These are phyloP conservation scores for Phascolomyces articulosus DNA, from an alignment of 371 early-diverging fungal species.

Conservation along the genomic window DNA sequence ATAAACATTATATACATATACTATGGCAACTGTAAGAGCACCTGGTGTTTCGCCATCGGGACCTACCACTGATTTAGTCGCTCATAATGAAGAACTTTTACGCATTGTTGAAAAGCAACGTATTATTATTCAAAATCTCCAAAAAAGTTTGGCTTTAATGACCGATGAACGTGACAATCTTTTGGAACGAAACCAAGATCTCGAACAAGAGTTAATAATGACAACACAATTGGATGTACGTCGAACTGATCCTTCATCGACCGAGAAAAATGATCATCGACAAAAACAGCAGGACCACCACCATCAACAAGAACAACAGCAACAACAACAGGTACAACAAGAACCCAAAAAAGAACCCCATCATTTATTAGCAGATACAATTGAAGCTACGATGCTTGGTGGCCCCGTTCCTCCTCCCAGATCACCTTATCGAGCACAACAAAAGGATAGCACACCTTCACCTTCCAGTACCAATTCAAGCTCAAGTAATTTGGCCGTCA, in stretches of 20 bases:
- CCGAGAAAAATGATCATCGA: not conserved
- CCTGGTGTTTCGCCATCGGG: not conserved
- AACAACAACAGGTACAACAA: not conserved
- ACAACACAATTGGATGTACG: not conserved
- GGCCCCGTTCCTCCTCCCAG: slow-evolving; percentile 45
- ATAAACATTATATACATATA: slow-evolving; percentile 12
- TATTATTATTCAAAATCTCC: slow-evolving; percentile 69
- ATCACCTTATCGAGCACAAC: slow-evolving; percentile 39
- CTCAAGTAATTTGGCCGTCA: slow-evolving; percentile 3
- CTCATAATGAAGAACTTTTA: slow-evolving; percentile 83
- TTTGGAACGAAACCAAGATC: slow-evolving; percentile 21
- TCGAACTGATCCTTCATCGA: not conserved
- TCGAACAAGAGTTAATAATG: slow-evolving; percentile 14
- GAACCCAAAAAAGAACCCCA: not conserved
- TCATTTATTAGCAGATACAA: not conserved
- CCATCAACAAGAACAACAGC: not conserved
- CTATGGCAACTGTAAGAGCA: slow-evolving; percentile 11
- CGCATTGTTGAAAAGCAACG: slow-evolving; percentile 85
- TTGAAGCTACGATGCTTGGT: not conserved
- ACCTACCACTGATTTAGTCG: slow-evolving; percentile 6
- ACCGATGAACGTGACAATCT: slow-evolving; percentile 49
- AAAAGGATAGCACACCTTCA: slow-evolving; percentile 12
- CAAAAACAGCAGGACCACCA: not conserved
- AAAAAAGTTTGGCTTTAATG: slow-evolving; percentile 45
- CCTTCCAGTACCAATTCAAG: slow-evolving; percentile 13